Evolutionary conservation across 2,329 filamentous ascomycete species (phyloP).

Genomic region (Sclerotiophoma versabilis): DNA sequence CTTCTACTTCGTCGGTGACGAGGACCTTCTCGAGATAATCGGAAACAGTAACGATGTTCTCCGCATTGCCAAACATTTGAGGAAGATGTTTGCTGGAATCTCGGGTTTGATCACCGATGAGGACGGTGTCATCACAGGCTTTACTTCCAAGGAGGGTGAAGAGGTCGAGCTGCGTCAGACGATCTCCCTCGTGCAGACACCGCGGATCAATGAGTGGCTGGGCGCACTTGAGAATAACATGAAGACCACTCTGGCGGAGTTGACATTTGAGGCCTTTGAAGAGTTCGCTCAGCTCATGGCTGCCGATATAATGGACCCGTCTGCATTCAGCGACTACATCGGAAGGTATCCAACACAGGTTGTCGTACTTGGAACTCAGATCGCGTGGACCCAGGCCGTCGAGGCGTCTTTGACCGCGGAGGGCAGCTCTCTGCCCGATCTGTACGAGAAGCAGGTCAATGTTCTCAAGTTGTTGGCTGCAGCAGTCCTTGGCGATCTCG

Average conservation of each 20-base stretch:
- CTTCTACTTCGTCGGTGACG: slow-evolving; percentile 99
- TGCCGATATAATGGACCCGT: slow-evolving; percentile 72
- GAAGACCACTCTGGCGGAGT: slow-evolving; percentile 91
- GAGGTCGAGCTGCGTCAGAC: slow-evolving; percentile 85
- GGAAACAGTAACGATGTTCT: slow-evolving; percentile 98
- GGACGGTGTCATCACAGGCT: slow-evolving; percentile 85
- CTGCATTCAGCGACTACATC: slow-evolving; percentile 80
- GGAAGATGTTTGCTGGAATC: slow-evolving; percentile 99
- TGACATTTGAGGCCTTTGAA: slow-evolving; percentile 84
- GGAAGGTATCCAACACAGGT: slow-evolving; percentile 88
- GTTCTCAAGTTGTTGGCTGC: slow-evolving; percentile 85
- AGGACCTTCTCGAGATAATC: slow-evolving; percentile 98
- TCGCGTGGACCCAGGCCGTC: slow-evolving; percentile 89
- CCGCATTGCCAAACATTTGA: slow-evolving; percentile 97
- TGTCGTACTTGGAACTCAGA: slow-evolving; percentile 92
- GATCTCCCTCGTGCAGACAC: slow-evolving; percentile 90
- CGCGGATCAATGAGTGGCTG: slow-evolving; percentile 99
- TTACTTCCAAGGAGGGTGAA: slow-evolving; percentile 95
- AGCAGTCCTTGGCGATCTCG: slow-evolving; percentile 88
- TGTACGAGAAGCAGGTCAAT: slow-evolving; percentile 84
- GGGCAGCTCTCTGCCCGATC: slow-evolving; percentile 70
- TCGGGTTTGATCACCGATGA: slow-evolving; percentile 91
- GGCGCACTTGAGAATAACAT: slow-evolving; percentile 89
- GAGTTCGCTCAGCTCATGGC: slow-evolving; percentile 82
- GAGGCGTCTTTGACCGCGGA: slow-evolving; percentile 77